Evolutionary conservation across 108 stramenopile species (phyloP).

Genomic region (Nitzschia sp.): DNA sequence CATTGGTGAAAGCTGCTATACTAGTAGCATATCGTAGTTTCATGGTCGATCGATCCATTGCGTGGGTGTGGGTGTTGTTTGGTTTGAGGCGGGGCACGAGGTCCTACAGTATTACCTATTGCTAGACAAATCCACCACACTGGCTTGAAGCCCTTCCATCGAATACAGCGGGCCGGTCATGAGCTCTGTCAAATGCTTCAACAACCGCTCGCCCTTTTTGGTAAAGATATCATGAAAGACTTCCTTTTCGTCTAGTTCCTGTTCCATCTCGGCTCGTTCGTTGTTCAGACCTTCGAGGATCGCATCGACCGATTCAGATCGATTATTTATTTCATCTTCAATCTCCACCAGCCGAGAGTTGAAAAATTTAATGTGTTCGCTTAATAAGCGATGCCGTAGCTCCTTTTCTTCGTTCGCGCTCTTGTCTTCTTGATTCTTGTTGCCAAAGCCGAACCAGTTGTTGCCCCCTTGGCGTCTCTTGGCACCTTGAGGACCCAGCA

Average conservation of each 20-base stretch:
- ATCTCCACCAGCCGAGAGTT: conserved; percentile 36
- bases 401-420: conserved; percentile 18
- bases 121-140: neutral
- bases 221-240: conserved; percentile 23
- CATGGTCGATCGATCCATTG: too few species aligned
- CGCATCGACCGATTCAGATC: conserved; percentile 27
- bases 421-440: conserved; percentile 12
- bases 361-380: conserved; percentile 41
- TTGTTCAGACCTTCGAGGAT: conserved; percentile 19
- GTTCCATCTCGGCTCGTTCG: conserved; percentile 14
- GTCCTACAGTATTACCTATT: too few species aligned
- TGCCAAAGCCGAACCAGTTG: conserved; percentile 22
- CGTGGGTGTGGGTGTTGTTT: too few species aligned
- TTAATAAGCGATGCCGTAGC: conserved; percentile 28
- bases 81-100: too few species aligned
- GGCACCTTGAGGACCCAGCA: conserved; percentile 11
- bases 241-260: conserved; percentile 17
- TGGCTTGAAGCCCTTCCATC: neutral
- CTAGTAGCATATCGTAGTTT: too few species aligned
- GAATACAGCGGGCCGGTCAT: conserved; percentile 33
- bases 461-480: conserved; percentile 13
- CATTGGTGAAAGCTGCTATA: too few species aligned
- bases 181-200: conserved; percentile 21
- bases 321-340: conserved; percentile 33
- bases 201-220: conserved; percentile 22